Evolutionary conservation across 345 rosid genomes (phyloP), one percentile per base, ranked within the genome.

Genomic region (Microcos paniculata): DNA sequence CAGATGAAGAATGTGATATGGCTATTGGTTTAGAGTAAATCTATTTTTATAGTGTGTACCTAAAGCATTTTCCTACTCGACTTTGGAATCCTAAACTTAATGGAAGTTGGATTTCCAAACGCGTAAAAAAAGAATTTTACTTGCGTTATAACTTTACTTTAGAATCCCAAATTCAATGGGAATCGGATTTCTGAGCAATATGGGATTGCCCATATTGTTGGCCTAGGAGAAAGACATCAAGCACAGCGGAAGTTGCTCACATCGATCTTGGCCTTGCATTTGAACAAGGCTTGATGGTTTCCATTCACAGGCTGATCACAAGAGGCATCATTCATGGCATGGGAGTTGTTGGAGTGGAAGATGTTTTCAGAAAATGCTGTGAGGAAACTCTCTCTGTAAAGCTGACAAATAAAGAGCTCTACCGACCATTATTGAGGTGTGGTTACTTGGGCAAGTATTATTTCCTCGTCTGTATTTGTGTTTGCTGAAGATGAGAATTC

Each of bases 261-360:
- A 93, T 95, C 66, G 99, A 95, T 88, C n/a, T n/a, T n/a, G n/a
- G n/a, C n/a, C 98, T 95, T 78, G 98, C 99, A 42, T 95, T 95
- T 81, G 99, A 95, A 76, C 99, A 95, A 84, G 99, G 99, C 75
- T 81, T 95, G 84, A 93, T 90, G 98, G 99, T 92, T 96, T 49
- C 99, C 99, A 5, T 96, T 96, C 89, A n/a, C n/a, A 91, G 98
- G 82, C 88, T 96, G 76, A 93, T n/a, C n/a, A n/a, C 99, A 49
- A 89, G 96, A 83, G 99, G 93, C 79, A 86, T 91, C 71, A 86
- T 91, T 58, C 97, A 96, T 83, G 99, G 98, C 70, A 96, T 93
- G 99, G 99, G 99, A 78, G 90, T 90, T 63, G 88, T 96, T 55
- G 99, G 99, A 82, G 99, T 93, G 74, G 98, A 93, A 90, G 99